Base-by-base conservation (phyloP, 2,329 filamentous ascomycete species). In the Neurospora crassa region DNA sequence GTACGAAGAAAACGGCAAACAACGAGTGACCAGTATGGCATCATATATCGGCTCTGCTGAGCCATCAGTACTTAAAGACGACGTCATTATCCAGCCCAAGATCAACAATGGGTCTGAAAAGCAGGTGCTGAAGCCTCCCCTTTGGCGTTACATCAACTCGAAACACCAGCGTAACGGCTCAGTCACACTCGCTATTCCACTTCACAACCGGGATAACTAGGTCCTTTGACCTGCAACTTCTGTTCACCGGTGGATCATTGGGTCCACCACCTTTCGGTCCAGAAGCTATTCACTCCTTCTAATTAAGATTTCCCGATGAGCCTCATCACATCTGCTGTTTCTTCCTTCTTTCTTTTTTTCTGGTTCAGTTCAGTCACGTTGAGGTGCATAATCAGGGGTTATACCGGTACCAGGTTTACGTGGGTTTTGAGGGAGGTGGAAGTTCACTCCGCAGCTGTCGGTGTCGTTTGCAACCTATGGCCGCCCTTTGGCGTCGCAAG, bases 81-180 rank as follows among this genome's bases (percentile, higher is more conserved):
- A 40, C 63, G 41, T 68, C n/a, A 41, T 68, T 11, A 53, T 67
- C 16, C 40, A 47, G 41, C 63, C 63, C 11, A 63, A 41, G 12
- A 53, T 20, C 18, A 69, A 37, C 20, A 68, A 53, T 12, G 59
- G 70, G 37, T 63, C 69, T 37, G 41, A 18, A 11, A 53, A 63
- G 24, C 53, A 71, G 43, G 37, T 68, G 8, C 24, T 29, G 16
- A 70, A 72, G 63, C 72, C 59, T 18, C 67, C 70, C 40, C 69
- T 73, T 37, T 72, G 73, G 70, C 67, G 71, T 41, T 74, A 72
- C 67, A 71, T 74, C 45, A 70, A 71, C 37, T 74, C 72, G 72
- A 73, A 72, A 53, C 71, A 72, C 24, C 69, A 68, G 20, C 68
- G 53, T 37, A 70, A 63, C 34, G 42, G 43, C 24, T 53, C 68